A percentile compares a stretch with the other conserved stretches of the same genome.
These are phyloP conservation scores for Aspergillus phoenicis DNA, from an alignment of 2,329 filamentous ascomycete genomes.

Conservation along the genomic window DNA sequence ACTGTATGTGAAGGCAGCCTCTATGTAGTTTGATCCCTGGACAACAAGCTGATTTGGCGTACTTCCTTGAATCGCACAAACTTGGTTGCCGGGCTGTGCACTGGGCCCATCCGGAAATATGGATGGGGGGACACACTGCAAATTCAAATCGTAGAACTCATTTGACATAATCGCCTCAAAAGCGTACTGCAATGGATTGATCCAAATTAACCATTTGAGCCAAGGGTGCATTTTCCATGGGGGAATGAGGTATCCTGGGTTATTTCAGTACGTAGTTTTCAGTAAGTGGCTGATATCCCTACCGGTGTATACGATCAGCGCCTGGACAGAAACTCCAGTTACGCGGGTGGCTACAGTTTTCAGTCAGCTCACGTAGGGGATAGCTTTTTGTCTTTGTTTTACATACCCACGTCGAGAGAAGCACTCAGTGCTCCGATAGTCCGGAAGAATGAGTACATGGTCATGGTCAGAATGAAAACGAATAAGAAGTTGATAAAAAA, in stretches of 20 bases:
- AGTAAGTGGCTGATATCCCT: background rate
- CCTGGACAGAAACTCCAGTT: constrained; percentile 52
- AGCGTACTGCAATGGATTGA: constrained; percentile 68
- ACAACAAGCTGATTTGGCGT: constrained; percentile 56
- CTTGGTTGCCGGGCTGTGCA: constrained; percentile 55
- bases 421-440: constrained; percentile 52
- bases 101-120: constrained; percentile 58
- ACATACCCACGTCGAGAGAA: constrained; percentile 52
- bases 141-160: constrained; percentile 64
- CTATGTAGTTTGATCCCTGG: constrained; percentile 59
- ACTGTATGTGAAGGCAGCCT: constrained; percentile 57
- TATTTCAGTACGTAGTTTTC: background rate
- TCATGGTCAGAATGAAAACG: constrained; percentile 57
- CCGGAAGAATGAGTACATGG: constrained; percentile 59
- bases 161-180: constrained; percentile 71
- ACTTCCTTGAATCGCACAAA: constrained; percentile 62
- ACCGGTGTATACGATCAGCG: constrained; percentile 61
- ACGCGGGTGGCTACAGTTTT: constrained; percentile 48
- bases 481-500: constrained; percentile 64
- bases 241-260: constrained; percentile 61
- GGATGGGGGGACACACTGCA: constrained; percentile 58
- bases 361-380: background rate
- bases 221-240: constrained; percentile 65
- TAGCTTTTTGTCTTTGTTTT: too few relatives aligned
- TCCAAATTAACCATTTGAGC: constrained; percentile 66